Evolutionary conservation across 139 green algal species (phyloP).

Genomic region (Haematococcus sp.): DNA sequence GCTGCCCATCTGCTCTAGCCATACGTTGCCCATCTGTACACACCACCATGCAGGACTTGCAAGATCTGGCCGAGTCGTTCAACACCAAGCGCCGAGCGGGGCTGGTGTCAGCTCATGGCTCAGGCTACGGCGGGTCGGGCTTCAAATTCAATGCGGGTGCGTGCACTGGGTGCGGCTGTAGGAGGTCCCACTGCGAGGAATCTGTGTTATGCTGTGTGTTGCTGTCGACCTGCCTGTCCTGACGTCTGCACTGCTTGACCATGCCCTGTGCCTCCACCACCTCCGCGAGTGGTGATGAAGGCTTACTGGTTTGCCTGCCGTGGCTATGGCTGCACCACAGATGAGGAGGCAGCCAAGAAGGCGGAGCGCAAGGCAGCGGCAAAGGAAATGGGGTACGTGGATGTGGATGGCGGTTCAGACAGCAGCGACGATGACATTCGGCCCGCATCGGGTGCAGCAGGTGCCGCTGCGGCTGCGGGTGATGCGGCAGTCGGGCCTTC

Average conservation of each 20-base stretch:
- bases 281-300: no score
- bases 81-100: slow-evolving; percentile 76
- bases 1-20: background rate
- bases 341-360: background rate
- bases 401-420: background rate
- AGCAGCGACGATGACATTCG: slow-evolving; percentile 8
- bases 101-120: slow-evolving; percentile 69
- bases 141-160: slow-evolving; percentile 89
- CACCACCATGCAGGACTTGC: slow-evolving; percentile 38
- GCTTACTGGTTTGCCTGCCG: no score
- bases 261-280: no score
- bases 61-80: slow-evolving; percentile 78
- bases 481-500: slow-evolving; percentile 8
- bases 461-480: slow-evolving; percentile 2
- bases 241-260: no score
- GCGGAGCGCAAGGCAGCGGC: slow-evolving; percentile 4
- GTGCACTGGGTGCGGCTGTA: no score
- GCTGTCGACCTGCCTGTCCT: no score
- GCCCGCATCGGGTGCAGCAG: slow-evolving; percentile 1
- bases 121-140: slow-evolving; percentile 88
- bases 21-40: background rate
- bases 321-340: no score
- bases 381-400: slow-evolving; percentile 6
- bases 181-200: no score
- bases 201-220: no score